Base-by-base conservation (phyloP, 2,329 filamentous ascomycete genomes). In the Monilinia vaccinii-corymbosi region DNA sequence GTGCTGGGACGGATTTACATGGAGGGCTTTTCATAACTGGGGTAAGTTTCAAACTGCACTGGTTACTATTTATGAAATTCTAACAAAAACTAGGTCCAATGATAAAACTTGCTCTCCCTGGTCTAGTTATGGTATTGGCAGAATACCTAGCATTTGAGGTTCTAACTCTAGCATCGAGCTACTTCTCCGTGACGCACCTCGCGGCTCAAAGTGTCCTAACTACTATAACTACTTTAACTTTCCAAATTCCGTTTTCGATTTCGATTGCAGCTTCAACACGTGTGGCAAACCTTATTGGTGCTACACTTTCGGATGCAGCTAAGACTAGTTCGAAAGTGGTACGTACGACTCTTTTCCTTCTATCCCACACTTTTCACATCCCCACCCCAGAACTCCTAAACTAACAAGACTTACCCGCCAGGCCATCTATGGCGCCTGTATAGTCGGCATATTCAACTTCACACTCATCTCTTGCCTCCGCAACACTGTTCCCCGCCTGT, bases 121-220 rank as follows among this genome's bases (percentile, higher is more conserved):
- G 93, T 1, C 85, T 97, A 72, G 77, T 96, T 65, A 97, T 97
- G 92, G 88, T 97, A 2, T 86, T 95, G 72, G 91, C 93, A 6
- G 93, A 97, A 72, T 96, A 89, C 75, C 81, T 97, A 13, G 91
- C 92, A 8, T 97, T 97, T 72, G 93, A 97, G 73, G 84, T 96
- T 52, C 78, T 96, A 63, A 96, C 91, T 0, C 79, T 97, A n/a
- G 84, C 86, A 10, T 83, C 89, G 0, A 89, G 87, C 56, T 89
- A 88, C 67, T 86, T 97, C 61, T 89, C 88, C 18, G 84, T 89
- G 1, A 86, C 86, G 21, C 84, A 87, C 63, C 81, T 97, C 1
- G 93, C 93, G 0, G 92, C 94, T 0, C 92, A 99, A 73, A 92
- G 88, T 38, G 86, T 97, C 16, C 77, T 97, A 2, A 82, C 87